Conservation (phyloP, 2,329 filamentous ascomycete genomes). For the Penicillium digitatum region DNA sequence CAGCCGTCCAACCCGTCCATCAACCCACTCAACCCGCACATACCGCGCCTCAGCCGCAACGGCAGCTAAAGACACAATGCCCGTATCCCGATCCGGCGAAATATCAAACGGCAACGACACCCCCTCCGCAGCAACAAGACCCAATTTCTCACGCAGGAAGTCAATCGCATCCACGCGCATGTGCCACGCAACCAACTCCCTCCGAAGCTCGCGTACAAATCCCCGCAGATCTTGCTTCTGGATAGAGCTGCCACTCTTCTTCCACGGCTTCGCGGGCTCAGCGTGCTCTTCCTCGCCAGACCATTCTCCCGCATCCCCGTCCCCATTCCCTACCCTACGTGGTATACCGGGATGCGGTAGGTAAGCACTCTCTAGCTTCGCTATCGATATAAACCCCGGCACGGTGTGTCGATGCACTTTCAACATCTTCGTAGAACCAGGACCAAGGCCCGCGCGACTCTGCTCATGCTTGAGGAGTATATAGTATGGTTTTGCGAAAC, state of each 20-base stretch:
- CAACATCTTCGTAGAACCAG: conserved; percentile 22
- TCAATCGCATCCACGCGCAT: conserved; percentile 37
- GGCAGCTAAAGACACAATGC: conserved; percentile 35
- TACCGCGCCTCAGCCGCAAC: conserved; percentile 41
- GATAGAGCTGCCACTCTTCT: neutral
- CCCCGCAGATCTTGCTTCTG: conserved; percentile 36
- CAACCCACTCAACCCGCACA: conserved; percentile 43
- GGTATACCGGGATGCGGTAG: conserved; percentile 19
- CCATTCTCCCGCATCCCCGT: neutral
- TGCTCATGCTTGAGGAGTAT: conserved; percentile 36
- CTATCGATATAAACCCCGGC: conserved; percentile 43
- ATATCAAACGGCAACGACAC: conserved; percentile 12
- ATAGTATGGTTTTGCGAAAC: conserved; percentile 44
- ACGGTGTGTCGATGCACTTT: conserved; percentile 44
- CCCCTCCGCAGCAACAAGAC: conserved; percentile 21
- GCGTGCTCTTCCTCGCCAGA: conserved; percentile 10
- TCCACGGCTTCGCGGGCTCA: conserved; percentile 18
- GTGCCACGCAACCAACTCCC: conserved; percentile 43
- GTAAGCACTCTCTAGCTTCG: conserved; percentile 37
- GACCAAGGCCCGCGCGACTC: neutral
- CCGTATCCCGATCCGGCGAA: conserved; percentile 25
- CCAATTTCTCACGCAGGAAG: conserved; percentile 33
- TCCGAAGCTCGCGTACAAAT: conserved; percentile 39
- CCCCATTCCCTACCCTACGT: neutral
- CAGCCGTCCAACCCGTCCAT: conserved; percentile 44